Conservation (phyloP, 805 yeast genomes). For the Alloascoidea africana region DNA sequence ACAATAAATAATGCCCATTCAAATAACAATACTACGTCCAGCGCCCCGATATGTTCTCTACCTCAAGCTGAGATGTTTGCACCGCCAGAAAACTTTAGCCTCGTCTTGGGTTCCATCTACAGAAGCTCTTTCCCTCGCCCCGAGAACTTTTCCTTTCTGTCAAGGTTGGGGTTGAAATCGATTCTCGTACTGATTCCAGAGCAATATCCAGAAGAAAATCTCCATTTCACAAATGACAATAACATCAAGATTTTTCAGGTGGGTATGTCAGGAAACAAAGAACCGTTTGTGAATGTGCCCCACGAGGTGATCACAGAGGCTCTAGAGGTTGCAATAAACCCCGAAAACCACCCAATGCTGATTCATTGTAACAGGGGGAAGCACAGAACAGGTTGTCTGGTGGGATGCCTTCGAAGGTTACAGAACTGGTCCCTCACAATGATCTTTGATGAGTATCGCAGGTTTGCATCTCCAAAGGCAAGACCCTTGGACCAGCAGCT, state of each 20-base stretch:
- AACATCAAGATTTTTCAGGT: slow-evolving; percentile 66
- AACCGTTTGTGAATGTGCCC: slow-evolving; percentile 23
- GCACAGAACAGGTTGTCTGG: slow-evolving; percentile 92
- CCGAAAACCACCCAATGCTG: slow-evolving; percentile 78
- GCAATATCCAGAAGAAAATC: slow-evolving; percentile 71
- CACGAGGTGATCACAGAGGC: slow-evolving; percentile 64
- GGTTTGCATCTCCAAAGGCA: slow-evolving; percentile 90
- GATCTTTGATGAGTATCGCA: slow-evolving; percentile 90
- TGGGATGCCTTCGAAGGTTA: slow-evolving; percentile 78
- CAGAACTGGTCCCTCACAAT: slow-evolving; percentile 90
- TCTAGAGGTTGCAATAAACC: slow-evolving; percentile 64
- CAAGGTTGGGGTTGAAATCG: slow-evolving; percentile 48
- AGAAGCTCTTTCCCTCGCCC: slow-evolving; percentile 82
- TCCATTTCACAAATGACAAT: slow-evolving; percentile 42
- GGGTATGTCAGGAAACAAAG: slow-evolving; percentile 87
- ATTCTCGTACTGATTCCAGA: slow-evolving; percentile 82
- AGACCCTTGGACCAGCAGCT: slow-evolving; percentile 93
- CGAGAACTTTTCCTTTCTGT: slow-evolving; percentile 63
- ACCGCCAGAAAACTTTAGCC: slow-evolving; percentile 85
- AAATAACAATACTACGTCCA: neutral
- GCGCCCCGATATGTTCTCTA: neutral
- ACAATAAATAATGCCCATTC: neutral
- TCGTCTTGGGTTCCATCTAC: slow-evolving; percentile 65
- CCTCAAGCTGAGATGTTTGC: neutral
- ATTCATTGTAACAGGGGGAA: slow-evolving; percentile 96